Conservation (phyloP, 371 early-diverging fungal genomes). For the Nematocida ausubeli region DNA sequence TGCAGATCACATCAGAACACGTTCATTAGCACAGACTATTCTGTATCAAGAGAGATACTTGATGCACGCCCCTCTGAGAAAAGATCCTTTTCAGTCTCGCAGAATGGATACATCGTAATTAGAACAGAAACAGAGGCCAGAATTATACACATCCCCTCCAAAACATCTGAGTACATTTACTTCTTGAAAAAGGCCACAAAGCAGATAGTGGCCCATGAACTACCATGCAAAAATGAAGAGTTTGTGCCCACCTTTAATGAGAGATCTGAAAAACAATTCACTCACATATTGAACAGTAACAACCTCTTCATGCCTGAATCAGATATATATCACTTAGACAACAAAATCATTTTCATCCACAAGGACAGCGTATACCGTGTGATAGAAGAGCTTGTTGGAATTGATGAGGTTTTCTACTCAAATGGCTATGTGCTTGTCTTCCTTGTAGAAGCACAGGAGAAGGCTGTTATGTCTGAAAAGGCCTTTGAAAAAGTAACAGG, state of each 20-base stretch:
- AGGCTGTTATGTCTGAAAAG: not conserved
- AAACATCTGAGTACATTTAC: not conserved
- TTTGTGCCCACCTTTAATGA: conserved; percentile 12
- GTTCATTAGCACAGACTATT: not conserved
- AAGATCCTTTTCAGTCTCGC: not conserved
- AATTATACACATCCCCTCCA: not conserved
- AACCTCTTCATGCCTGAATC: not conserved
- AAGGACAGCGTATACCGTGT: not conserved
- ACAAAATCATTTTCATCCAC: not conserved
- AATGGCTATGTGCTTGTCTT: conserved; percentile 12
- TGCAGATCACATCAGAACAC: conserved; percentile 17
- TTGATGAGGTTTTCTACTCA: conserved; percentile 5
- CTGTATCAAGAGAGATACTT: not conserved
- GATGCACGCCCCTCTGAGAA: not conserved
- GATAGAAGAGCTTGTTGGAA: not conserved
- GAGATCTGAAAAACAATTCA: not conserved
- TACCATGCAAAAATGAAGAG: not conserved
- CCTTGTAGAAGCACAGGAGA: conserved; percentile 1
- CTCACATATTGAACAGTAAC: not conserved
- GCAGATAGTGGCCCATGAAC: not conserved
- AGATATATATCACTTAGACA: not conserved
- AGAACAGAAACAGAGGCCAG: not conserved
- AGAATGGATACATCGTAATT: not conserved
- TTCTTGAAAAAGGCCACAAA: not conserved
- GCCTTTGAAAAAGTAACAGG: not conserved